phyloP scores from a whole-genome alignment of 2,329 filamentous ascomycete species.

The Aspergillus floridensis region DNA sequence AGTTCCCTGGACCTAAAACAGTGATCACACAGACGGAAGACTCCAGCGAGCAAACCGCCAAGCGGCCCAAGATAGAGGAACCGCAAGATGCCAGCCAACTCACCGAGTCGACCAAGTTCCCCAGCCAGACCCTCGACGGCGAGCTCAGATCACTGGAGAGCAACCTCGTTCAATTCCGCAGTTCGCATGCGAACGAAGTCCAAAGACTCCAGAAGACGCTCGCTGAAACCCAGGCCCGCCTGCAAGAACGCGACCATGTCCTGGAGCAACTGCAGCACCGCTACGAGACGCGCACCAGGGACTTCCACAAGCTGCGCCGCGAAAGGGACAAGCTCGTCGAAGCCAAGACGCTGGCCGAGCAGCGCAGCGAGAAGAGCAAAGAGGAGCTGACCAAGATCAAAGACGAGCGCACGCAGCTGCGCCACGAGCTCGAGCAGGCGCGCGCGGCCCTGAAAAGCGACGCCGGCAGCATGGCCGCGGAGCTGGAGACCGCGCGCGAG shows the following conservation, averaged over 20 bases:
- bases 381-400: conserved; percentile 42
- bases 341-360: conserved; percentile 28
- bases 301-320: conserved; percentile 37
- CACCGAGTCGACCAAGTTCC: conserved; percentile 33
- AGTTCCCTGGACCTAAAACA: conserved; percentile 12
- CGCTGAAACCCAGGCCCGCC: conserved; percentile 25
- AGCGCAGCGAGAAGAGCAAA: conserved; percentile 34
- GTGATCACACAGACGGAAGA: conserved; percentile 33
- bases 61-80: conserved; percentile 38
- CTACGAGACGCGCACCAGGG: conserved; percentile 42
- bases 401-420: conserved; percentile 39
- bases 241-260: conserved; percentile 33
- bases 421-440: conserved; percentile 40
- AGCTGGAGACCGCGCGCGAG: conserved; percentile 42
- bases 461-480: conserved; percentile 37
- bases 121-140: conserved; percentile 31
- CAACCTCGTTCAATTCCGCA: conserved; percentile 32
- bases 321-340: conserved; percentile 36
- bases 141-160: conserved; percentile 30
- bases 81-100: conserved; percentile 38
- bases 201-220: conserved; percentile 30
- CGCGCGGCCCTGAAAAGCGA: conserved; percentile 40
- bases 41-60: conserved; percentile 28
- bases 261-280: conserved; percentile 43
- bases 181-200: conserved; percentile 31